Base-by-base conservation (phyloP, 2,329 filamentous ascomycete genomes). In the Proliferodiscus dingleyae region DNA sequence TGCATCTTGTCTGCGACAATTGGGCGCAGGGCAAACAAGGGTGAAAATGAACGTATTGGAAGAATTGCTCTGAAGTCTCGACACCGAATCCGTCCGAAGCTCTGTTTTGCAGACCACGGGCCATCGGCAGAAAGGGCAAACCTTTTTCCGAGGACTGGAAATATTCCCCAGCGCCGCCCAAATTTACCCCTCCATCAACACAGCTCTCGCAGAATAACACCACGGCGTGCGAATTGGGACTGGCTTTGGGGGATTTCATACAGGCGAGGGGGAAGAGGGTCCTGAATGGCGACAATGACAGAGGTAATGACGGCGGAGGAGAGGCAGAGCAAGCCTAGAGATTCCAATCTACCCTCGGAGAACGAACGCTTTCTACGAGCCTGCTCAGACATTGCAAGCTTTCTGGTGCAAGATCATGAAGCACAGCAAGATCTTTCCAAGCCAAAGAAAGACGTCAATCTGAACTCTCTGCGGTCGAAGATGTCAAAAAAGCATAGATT, bases 371-470 rank as follows among this genome's bases (percentile, higher is more conserved):
- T 87, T 66, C 80, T 97, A 67, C 81, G 89, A 66, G 93, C 89
- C 59, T 98, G 94, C 68, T 90, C 91, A 52, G 94, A 98, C 60
- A 90, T 98, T 61, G 91, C 90, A 42, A 94, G 88, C 63, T 86
- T 85, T 43, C 78, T 98, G 38, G 95, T 98, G 59, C 89, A 96
- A 63, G 91, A 97, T 62, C 89, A 95, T 64, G 90, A 97, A 67
- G 77, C 86, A 22, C 78, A 83, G 55, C 83, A 83, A 57, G 83
- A 94, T 63, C 76, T 79, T 41, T 82, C 80, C 37, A 83, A 81
- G 51, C 78, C 85, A 0, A 82, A 81, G 62, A 88, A 84, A 65
- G 90, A 98, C 66, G 78, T 97, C 68, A 98, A 98, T 64, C 77
- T 98, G 59, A 98, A 98, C 68, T 77, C 81, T 47, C 69, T 98